These are phyloP conservation scores for Penicillium sp. DNA, from an alignment of 2,329 filamentous ascomycete genomes.

Conservation along the genomic window DNA sequence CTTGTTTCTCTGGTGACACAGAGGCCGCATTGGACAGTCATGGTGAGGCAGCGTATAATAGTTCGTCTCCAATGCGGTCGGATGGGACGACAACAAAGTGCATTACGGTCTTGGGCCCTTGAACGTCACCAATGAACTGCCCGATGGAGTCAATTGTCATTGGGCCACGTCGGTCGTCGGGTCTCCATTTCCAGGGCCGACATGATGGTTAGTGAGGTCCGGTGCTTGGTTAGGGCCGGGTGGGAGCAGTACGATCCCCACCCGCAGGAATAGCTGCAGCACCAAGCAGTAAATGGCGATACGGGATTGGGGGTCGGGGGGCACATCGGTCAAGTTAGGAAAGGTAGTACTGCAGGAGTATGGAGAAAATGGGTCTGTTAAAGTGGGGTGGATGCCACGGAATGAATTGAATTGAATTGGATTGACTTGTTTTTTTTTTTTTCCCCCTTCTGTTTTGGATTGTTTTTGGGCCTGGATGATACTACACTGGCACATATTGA, in stretches of 20 bases:
- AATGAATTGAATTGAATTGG: constrained; percentile 12
- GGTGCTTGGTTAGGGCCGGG: constrained; percentile 29
- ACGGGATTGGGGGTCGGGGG: constrained; percentile 21
- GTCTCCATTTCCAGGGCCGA: constrained; percentile 26
- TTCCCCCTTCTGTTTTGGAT: constrained; percentile 6
- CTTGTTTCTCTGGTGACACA: constrained; percentile 30
- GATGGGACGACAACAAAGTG: constrained; percentile 28
- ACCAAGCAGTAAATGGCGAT: constrained; percentile 23
- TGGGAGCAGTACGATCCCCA: constrained; percentile 27
- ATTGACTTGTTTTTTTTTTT: constrained; percentile 7
- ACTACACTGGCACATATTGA: background rate
- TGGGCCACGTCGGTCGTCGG: constrained; percentile 42
- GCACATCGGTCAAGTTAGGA: constrained; percentile 21
- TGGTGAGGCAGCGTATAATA: constrained; percentile 38
- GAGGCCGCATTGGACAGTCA: constrained; percentile 26
- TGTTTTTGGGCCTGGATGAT: constrained; percentile 2
- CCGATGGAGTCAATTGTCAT: constrained; percentile 32
- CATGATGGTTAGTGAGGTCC: constrained; percentile 24
- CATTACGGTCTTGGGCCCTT: constrained; percentile 30
- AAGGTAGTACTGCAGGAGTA: constrained; percentile 22
- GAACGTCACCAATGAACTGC: constrained; percentile 35
- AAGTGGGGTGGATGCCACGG: constrained; percentile 31
- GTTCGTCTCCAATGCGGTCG: constrained; percentile 28
- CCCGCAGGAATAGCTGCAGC: constrained; percentile 31
- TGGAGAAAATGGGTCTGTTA: constrained; percentile 25